These are phyloP conservation scores for Iberis pinnata DNA, from an alignment of 345 rosid species.

Conservation along the genomic window DNA sequence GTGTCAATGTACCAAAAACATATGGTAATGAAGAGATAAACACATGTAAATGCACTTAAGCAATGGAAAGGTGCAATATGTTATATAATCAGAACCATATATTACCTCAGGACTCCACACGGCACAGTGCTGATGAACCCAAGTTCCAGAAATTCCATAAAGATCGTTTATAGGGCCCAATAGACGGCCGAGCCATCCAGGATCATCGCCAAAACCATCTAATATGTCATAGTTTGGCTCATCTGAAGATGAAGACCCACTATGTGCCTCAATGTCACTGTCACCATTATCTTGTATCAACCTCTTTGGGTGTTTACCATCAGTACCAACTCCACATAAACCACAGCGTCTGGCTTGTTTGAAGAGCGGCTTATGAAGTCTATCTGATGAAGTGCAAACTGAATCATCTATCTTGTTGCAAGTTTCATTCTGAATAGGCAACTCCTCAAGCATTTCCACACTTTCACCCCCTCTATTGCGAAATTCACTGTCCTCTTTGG, in stretches of 20 bases:
- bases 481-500: slow-evolving; percentile 29
- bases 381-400: slow-evolving; percentile 30
- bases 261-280: slow-evolving; percentile 67
- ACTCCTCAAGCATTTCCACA: slow-evolving; percentile 32
- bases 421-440: slow-evolving; percentile 33
- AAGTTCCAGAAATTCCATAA: slow-evolving; percentile 90
- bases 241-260: slow-evolving; percentile 82
- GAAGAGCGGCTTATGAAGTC: slow-evolving; percentile 39
- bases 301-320: slow-evolving; percentile 86
- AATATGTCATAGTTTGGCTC: slow-evolving; percentile 73
- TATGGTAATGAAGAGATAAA: not conserved
- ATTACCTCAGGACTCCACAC: slow-evolving; percentile 99
- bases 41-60: slow-evolving; percentile 18
- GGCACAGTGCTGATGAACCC: slow-evolving; percentile 98
- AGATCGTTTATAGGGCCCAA: slow-evolving; percentile 94
- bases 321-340: slow-evolving; percentile 91
- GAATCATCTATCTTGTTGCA: slow-evolving; percentile 25
- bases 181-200: slow-evolving; percentile 93
- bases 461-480: slow-evolving; percentile 30
- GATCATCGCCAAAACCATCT: slow-evolving; percentile 96
- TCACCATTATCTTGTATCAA: slow-evolving; percentile 56
- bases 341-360: slow-evolving; percentile 87
- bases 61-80: slow-evolving; percentile 1
- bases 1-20: slow-evolving; percentile 4
- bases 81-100: slow-evolving; percentile 14